Evolutionary conservation across 2,329 filamentous ascomycete genomes (phyloP).

Genomic region (Stromatinia cepivora): DNA sequence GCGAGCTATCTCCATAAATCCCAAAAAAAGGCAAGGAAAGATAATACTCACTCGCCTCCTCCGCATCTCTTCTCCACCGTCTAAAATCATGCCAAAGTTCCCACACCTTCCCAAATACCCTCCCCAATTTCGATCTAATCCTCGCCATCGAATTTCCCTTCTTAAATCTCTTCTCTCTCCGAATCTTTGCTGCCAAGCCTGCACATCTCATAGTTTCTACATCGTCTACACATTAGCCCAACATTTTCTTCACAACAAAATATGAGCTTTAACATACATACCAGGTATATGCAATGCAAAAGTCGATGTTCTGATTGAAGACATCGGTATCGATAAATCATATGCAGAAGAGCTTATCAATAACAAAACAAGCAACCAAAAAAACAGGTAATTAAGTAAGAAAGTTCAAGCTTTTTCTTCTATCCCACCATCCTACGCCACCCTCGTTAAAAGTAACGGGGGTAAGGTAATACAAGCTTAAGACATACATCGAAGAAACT

Average conservation of each 20-base stretch:
- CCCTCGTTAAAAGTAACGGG: background rate
- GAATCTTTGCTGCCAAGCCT: background rate
- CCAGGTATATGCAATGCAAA: background rate
- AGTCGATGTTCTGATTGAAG: background rate
- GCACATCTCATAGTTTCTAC: background rate
- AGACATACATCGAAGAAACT: background rate
- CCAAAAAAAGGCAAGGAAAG: background rate
- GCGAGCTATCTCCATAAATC: background rate
- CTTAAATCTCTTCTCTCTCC: background rate
- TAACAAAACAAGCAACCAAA: background rate
- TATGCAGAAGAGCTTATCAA: background rate
- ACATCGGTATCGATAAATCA: background rate
- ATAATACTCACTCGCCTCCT: background rate
- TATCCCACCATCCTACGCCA: background rate
- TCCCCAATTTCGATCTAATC: background rate
- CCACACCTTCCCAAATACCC: background rate
- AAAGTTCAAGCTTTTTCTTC: background rate
- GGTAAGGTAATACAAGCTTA: background rate
- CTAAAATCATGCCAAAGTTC: slow-evolving; percentile 2
- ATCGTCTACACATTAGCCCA: background rate
- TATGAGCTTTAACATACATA: background rate
- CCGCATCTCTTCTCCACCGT: background rate
- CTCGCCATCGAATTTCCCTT: background rate
- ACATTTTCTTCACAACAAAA: too few species aligned
- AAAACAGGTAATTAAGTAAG: background rate